These are phyloP conservation scores for Penicillium pancosmium DNA, from an alignment of 495 filamentous ascomycete species.

Conservation along the genomic window DNA sequence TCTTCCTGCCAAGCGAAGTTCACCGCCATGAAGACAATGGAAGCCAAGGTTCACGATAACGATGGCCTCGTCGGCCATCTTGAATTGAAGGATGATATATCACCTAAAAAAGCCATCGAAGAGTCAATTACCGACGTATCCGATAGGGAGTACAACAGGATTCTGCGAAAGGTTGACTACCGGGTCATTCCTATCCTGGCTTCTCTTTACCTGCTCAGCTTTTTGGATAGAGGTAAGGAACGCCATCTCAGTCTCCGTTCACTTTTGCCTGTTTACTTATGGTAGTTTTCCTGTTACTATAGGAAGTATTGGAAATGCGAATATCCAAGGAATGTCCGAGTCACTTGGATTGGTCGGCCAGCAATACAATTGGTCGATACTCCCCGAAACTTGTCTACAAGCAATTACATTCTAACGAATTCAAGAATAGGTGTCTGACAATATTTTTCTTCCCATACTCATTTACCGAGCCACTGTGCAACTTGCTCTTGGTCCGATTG, in stretches of 20 bases:
- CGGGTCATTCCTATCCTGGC: conserved; percentile 18
- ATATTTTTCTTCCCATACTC: conserved; percentile 68
- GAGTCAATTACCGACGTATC: background rate
- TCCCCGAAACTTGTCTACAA: background rate
- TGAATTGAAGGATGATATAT: background rate
- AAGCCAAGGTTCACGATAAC: background rate
- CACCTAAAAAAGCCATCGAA: background rate
- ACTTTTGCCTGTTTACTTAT: background rate
- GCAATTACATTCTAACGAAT: background rate
- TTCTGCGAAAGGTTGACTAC: conserved; percentile 15
- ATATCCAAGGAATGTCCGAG: conserved; percentile 12
- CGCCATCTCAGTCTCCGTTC: too few relatives aligned
- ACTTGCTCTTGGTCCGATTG: conserved; percentile 65
- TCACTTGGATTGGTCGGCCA: conserved; percentile 10
- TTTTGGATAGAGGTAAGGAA: conserved; percentile 13
- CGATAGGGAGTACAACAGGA: conserved; percentile 4
- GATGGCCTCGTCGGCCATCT: background rate
- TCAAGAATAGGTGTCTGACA: conserved; percentile 37
- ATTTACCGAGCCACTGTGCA: conserved; percentile 63
- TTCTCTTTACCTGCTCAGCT: conserved; percentile 12
- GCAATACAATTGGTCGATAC: conserved; percentile 16
- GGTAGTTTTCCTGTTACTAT: background rate
- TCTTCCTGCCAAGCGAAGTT: background rate
- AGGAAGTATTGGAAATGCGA: conserved; percentile 19
- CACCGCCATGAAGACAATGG: background rate